These are phyloP conservation scores for Thalia dealbata DNA, from an alignment of 176 grass and related monocot species.

Conservation along the genomic window DNA sequence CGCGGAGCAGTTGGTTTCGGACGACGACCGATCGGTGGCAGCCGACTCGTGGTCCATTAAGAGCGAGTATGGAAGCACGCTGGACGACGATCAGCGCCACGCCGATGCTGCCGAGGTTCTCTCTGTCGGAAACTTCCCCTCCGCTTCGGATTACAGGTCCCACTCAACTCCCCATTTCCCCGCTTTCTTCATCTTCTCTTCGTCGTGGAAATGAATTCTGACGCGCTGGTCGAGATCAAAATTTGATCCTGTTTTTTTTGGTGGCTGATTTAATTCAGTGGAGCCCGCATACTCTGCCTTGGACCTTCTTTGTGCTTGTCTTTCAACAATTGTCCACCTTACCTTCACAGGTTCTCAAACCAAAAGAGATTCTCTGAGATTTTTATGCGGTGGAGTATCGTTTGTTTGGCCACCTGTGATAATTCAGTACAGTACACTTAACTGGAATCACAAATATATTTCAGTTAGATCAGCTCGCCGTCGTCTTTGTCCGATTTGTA, in stretches of 20 bases:
- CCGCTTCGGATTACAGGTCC: slow-evolving; percentile 81
- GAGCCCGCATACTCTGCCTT: neutral
- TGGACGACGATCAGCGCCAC: slow-evolving; percentile 96
- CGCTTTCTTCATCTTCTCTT: neutral
- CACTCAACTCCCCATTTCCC: neutral
- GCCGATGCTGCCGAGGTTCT: slow-evolving; percentile 65
- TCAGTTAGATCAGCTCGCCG: no score
- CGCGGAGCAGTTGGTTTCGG: slow-evolving; percentile 49
- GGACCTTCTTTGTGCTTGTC: neutral
- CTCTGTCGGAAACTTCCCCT: slow-evolving; percentile 51
- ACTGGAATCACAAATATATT: neutral
- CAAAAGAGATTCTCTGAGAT: no score
- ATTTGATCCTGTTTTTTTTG: neutral
- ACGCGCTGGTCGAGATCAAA: neutral
- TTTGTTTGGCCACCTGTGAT: no score
- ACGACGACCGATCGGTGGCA: slow-evolving; percentile 89
- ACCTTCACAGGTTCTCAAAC: no score
- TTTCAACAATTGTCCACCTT: no score
- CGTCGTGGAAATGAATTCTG: neutral
- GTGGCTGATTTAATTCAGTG: neutral
- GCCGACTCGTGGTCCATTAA: slow-evolving; percentile 96
- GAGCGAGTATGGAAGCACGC: slow-evolving; percentile 93
- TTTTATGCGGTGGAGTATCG: no score
- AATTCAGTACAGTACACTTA: no score
- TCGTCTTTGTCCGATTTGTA: no score